phyloP scores from a whole-genome alignment of 495 filamentous ascomycete species.

The Penicillium ochrochloron region DNA sequence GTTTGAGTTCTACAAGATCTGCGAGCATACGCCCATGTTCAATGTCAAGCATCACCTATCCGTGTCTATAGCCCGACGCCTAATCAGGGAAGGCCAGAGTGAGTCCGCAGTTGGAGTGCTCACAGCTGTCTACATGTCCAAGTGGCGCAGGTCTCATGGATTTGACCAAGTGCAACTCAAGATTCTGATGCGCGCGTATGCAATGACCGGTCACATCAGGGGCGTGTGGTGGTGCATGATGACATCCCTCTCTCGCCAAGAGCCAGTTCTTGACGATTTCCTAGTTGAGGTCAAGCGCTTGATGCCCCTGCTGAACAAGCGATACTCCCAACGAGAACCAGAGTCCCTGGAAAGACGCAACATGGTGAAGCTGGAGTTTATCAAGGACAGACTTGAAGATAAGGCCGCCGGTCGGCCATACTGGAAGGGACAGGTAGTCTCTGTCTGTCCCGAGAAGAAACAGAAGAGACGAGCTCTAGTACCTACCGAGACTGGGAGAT shows the following conservation, averaged over 20 bases:
- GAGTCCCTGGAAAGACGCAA: not conserved
- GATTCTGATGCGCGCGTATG: constrained; percentile 47
- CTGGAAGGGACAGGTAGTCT: constrained; percentile 11
- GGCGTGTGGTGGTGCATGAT: constrained; percentile 52
- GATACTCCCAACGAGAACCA: not conserved
- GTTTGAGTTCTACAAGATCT: constrained; percentile 47
- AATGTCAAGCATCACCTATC: constrained; percentile 44
- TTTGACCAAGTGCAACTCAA: constrained; percentile 50
- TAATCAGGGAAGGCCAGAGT: constrained; percentile 33
- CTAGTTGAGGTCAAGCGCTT: constrained; percentile 41
- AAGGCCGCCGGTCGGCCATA: constrained; percentile 24
- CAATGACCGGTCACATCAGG: constrained; percentile 31
- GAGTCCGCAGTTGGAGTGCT: constrained; percentile 41
- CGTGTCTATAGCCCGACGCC: constrained; percentile 30
- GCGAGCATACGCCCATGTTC: constrained; percentile 35
- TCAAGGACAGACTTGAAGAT: constrained; percentile 29
- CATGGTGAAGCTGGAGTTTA: constrained; percentile 21
- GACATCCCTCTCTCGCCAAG: constrained; percentile 40
- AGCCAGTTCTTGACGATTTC: constrained; percentile 36
- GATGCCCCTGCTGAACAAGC: constrained; percentile 22
- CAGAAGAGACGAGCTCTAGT: not conserved
- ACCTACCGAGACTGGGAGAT: not conserved
- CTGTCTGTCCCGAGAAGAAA: constrained; percentile 8
- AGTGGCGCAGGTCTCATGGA: constrained; percentile 34
- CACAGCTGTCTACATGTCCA: constrained; percentile 44